These are phyloP conservation scores for Phytomonas francai DNA, from an alignment of 208 protist species.

Conservation along the genomic window DNA sequence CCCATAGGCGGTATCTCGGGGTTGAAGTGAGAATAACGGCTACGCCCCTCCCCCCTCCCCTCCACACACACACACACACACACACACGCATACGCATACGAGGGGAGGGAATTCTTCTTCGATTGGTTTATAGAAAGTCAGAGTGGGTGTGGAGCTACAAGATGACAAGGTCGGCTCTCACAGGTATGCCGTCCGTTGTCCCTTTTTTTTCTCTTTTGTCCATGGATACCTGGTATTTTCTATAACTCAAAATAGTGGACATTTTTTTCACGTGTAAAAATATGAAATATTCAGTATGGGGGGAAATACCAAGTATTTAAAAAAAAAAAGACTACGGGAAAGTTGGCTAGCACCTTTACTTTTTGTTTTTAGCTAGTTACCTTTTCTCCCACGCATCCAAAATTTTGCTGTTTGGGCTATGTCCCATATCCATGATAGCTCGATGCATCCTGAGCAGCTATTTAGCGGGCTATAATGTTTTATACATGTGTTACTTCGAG, in stretches of 20 bases:
- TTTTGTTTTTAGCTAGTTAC: not conserved
- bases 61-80: too few species aligned
- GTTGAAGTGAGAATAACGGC: not conserved
- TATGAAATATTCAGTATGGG: not conserved
- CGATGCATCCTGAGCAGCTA: not conserved
- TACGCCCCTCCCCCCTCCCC: too few species aligned
- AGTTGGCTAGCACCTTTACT: not conserved
- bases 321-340: not conserved
- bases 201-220: not conserved
- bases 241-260: not conserved
- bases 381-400: too few species aligned
- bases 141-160: not conserved
- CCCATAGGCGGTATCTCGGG: not conserved
- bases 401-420: too few species aligned
- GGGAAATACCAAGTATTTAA: not conserved
- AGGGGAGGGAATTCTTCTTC: not conserved
- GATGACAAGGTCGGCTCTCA: not conserved
- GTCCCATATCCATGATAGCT: too few species aligned
- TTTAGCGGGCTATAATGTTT: conserved; percentile 1
- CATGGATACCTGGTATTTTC: not conserved
- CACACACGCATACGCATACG: not conserved
- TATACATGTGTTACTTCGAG: conserved; percentile 13
- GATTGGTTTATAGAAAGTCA: not conserved
- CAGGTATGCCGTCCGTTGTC: not conserved
- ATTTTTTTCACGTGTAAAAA: not conserved